Evolutionary conservation across 768 basidiomycete genomes (phyloP).

Genomic region (Phlebiopsis flavidoalba): DNA sequence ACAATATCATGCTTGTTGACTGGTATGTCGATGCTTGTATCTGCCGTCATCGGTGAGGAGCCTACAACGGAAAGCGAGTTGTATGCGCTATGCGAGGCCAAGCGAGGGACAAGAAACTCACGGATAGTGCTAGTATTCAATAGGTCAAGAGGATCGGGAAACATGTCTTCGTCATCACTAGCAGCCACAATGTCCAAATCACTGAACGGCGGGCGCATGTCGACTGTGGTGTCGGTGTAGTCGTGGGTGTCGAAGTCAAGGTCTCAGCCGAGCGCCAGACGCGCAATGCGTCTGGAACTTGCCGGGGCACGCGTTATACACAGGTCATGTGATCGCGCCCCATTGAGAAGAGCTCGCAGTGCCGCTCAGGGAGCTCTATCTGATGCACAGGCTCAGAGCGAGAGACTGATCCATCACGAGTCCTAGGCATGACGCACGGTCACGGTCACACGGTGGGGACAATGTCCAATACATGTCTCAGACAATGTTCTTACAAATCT

Average conservation of each 20-base stretch:
- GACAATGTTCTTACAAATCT: no score
- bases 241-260: constrained; percentile 1
- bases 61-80: neutral
- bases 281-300: neutral
- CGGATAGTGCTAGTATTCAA: neutral
- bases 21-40: neutral
- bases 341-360: neutral
- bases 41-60: neutral
- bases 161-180: constrained; percentile 12
- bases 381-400: neutral
- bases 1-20: neutral
- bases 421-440: no score
- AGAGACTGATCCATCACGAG: no score
- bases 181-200: constrained; percentile 4
- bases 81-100: neutral
- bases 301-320: constrained; percentile 1
- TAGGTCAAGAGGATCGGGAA: neutral
- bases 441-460: no score
- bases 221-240: neutral
- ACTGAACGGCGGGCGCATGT: neutral
- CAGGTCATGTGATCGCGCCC: neutral
- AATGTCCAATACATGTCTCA: no score
- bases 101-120: neutral
- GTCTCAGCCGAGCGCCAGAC: neutral
- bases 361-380: neutral